Evolutionary conservation across 768 basidiomycete species (phyloP), one percentile per base, ranked within the genome.

Genomic region (Dacryopinax primogenitus): DNA sequence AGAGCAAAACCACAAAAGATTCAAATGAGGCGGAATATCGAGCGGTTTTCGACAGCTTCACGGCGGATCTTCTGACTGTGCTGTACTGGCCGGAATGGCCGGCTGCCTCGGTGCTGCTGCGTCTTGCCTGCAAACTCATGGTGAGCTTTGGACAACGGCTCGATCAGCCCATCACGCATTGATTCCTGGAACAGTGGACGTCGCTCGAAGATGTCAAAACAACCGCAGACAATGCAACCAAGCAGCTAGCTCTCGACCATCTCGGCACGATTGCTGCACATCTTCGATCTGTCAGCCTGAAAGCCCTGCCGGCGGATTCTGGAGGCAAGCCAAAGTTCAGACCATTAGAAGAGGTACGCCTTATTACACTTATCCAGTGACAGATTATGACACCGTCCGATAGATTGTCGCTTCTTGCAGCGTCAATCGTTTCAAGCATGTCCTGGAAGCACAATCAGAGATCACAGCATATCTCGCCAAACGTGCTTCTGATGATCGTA

Each of bases 31-130:
- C 89, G 3, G 95, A 98, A 72, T 97, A 97, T 73, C 85, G 92
- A 62, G 80, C 86, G 0, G 92, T 98, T 37, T 88, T 98, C 66
- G 95, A 98, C 71, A 89, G 89, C 70, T 78, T 98, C 12, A 84
- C 98, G 41, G 84, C 85, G 1, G 96, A 99, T 72, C 78, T 96
- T 26, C 80, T 98, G 26, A 82, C 83, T 9, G 92, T 96, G 21
- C 78, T 97, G 4, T 93, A 88, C 73, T 90, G 90, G 84, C 94
- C 96, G 0, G 96, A 99, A 75, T 99, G 95, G 93, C 96, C 96
- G 4, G 94, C 90, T 11, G 90, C 96, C 1, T 82, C 85, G 44
- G 75, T 96, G 18, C 78, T 96, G 37, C 76, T 98, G 36, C 83
- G 81, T 45, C 86, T 96, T 58, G 83, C 86, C 6, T 88, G 86